These are phyloP conservation scores for Cardiospermum halicacabum DNA, from an alignment of 345 rosid species.

Conservation along the genomic window DNA sequence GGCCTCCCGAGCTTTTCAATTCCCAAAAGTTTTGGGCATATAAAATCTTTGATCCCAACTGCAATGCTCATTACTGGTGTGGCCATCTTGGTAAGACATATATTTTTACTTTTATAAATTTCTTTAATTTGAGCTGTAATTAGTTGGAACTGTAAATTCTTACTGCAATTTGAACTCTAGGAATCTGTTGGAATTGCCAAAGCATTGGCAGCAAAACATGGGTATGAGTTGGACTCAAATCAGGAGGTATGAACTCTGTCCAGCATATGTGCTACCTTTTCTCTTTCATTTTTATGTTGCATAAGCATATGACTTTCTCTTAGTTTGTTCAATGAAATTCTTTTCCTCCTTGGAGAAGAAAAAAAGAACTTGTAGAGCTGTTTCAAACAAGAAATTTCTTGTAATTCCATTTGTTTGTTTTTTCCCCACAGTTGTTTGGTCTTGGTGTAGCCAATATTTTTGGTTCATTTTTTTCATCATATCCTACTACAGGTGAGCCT, in stretches of 20 bases:
- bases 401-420: constrained; percentile 2
- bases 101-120: constrained; percentile 13
- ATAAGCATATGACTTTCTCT: background rate
- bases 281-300: background rate
- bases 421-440: constrained; percentile 72
- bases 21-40: constrained; percentile 64
- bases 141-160: background rate
- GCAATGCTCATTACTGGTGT: constrained; percentile 95
- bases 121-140: constrained; percentile 10
- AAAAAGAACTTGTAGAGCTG: background rate
- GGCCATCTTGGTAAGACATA: constrained; percentile 84
- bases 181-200: constrained; percentile 99
- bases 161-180: constrained; percentile 33
- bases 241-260: constrained; percentile 55
- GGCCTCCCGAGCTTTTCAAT: constrained; percentile 91
- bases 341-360: too few relatives aligned
- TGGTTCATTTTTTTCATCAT: constrained; percentile 86
- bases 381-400: constrained; percentile 9
- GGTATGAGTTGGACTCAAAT: constrained; percentile 94
- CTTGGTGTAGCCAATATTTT: constrained; percentile 90
- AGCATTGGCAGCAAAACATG: constrained; percentile 97
- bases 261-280: background rate
- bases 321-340: background rate
- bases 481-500: constrained; percentile 86
- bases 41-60: constrained; percentile 79